Percentiles rank a stretch among this genome's conserved stretches.
These are phyloP conservation scores for Pinus taeda DNA, from an alignment of 75 land plant species.

Conservation along the genomic window DNA sequence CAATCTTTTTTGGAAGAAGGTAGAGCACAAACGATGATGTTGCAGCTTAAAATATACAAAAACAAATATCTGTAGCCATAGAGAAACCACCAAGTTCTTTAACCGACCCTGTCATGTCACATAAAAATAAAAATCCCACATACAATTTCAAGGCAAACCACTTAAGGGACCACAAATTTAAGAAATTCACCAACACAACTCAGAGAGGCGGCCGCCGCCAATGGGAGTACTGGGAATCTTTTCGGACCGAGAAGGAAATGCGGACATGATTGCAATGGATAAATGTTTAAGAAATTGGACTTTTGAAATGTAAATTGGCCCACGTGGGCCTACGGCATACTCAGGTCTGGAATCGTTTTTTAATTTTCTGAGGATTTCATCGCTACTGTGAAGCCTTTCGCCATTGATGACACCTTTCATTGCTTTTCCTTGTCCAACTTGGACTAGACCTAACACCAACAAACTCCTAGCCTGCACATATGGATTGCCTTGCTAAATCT, in stretches of 20 bases:
- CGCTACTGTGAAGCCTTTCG: not conserved
- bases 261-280: not conserved
- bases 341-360: not conserved
- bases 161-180: not conserved
- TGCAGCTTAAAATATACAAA: not conserved
- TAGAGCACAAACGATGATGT: not conserved
- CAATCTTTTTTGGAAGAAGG: not conserved
- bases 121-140: not conserved
- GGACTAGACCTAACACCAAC: not conserved
- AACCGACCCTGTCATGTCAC: not conserved
- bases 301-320: not conserved
- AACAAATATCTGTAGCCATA: not conserved
- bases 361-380: too few relatives aligned
- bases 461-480: not conserved
- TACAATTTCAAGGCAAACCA: not conserved
- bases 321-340: not conserved
- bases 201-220: slow-evolving; percentile 6
- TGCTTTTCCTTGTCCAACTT: not conserved
- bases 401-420: not conserved
- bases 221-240: not conserved
- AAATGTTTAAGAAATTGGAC: not conserved
- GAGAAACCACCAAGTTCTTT: not conserved
- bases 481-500: too few relatives aligned
- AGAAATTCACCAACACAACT: not conserved
- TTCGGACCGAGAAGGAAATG: not conserved